Percentiles rank a stretch among this genome's conserved stretches.
These are phyloP conservation scores for Dipodascus geniculatus DNA, from an alignment of 805 yeast species.

Conservation along the genomic window DNA sequence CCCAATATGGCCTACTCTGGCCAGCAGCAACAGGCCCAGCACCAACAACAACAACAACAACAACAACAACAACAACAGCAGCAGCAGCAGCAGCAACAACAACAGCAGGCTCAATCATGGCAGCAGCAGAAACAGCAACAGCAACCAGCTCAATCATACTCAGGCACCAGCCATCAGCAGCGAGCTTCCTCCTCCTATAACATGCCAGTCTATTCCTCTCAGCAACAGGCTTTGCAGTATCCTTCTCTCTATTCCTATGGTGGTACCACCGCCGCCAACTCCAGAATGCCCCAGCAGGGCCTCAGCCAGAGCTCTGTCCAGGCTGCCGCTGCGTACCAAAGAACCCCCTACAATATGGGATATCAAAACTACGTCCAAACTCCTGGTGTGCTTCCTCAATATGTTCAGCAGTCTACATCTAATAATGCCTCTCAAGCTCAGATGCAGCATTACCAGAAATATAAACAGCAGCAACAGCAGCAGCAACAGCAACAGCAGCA, in stretches of 20 bases:
- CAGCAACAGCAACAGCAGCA: slow-evolving; percentile 1
- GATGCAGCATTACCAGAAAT: background rate
- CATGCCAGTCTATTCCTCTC: background rate
- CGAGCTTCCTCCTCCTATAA: background rate
- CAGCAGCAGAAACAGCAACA: background rate
- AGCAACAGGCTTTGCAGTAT: background rate
- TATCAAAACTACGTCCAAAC: background rate
- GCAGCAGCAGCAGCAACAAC: slow-evolving; percentile 2
- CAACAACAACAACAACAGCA: slow-evolving; percentile 5
- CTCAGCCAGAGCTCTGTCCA: background rate
- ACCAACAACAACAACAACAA: slow-evolving; percentile 2
- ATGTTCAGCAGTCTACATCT: background rate
- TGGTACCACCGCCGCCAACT: background rate
- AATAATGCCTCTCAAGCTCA: background rate
- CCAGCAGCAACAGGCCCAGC: slow-evolving; percentile 2
- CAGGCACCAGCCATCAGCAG: background rate
- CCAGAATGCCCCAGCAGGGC: background rate
- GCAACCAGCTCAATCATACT: background rate
- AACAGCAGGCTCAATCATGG: background rate
- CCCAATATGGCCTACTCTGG: background rate
- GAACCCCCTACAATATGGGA: background rate
- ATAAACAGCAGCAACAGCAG: slow-evolving; percentile 2
- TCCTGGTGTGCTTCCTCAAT: background rate
- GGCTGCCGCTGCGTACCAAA: background rate
- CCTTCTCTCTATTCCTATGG: background rate